Percentiles rank a stretch among this genome's conserved stretches.
Conservation (phyloP, 2,329 filamentous ascomycete genomes). For the Fusarium kyushuense region DNA sequence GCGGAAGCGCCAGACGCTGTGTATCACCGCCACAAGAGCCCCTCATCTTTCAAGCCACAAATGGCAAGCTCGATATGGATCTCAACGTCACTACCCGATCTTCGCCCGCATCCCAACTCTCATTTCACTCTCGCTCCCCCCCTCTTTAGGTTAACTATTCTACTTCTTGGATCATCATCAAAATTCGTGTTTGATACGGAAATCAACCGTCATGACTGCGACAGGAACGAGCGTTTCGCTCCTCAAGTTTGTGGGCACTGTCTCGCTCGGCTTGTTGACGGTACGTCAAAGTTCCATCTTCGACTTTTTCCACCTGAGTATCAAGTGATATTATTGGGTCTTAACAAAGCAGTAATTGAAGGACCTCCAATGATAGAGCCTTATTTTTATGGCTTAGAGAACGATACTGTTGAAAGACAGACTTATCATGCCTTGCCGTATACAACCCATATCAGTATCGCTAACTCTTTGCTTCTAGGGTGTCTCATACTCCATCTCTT, state of each 20-base stretch:
- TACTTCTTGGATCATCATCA: slow-evolving; percentile 4
- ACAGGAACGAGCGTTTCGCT: slow-evolving; percentile 77
- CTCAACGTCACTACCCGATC: slow-evolving; percentile 35
- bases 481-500: slow-evolving; percentile 85
- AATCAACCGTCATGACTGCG: slow-evolving; percentile 66
- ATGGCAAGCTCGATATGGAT: slow-evolving; percentile 5
- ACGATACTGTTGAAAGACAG: neutral
- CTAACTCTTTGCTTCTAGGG: slow-evolving; percentile 68
- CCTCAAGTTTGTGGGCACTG: slow-evolving; percentile 92
- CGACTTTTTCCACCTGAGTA: slow-evolving; percentile 11
- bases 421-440: neutral
- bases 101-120: slow-evolving; percentile 22
- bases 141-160: slow-evolving; percentile 10
- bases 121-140: slow-evolving; percentile 32
- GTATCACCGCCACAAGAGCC: slow-evolving; percentile 8
- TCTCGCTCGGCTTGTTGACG: slow-evolving; percentile 88
- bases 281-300: slow-evolving; percentile 64
- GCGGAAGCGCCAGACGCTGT: slow-evolving; percentile 31
- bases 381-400: neutral
- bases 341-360: neutral
- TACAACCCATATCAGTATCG: neutral
- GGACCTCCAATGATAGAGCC: neutral
- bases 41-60: slow-evolving; percentile 22
- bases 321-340: slow-evolving; percentile 23
- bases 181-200: neutral